phyloP scores from a whole-genome alignment of 1,139 yeast genomes.

The Candida buenavistaensis region DNA sequence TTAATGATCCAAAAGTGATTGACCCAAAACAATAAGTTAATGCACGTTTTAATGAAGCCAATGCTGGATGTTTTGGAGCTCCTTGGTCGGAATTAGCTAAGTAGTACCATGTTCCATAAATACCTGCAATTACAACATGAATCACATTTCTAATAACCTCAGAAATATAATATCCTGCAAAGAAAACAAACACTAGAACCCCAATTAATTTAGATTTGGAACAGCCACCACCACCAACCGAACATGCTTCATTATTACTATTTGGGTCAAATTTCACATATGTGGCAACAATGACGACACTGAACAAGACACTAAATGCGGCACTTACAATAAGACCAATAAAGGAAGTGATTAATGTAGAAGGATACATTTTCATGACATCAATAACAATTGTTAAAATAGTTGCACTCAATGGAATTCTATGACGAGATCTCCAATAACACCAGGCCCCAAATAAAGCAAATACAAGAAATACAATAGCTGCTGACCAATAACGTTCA shows the following conservation, averaged over 20 bases:
- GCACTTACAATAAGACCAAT: slow-evolving; percentile 67
- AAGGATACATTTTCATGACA: slow-evolving; percentile 71
- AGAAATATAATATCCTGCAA: slow-evolving; percentile 82
- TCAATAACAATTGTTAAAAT: slow-evolving; percentile 72
- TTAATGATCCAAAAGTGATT: slow-evolving; percentile 81
- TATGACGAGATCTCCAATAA: slow-evolving; percentile 69
- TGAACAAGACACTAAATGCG: slow-evolving; percentile 64
- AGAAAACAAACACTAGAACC: slow-evolving; percentile 64
- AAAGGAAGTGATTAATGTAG: slow-evolving; percentile 62
- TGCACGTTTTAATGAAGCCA: slow-evolving; percentile 80
- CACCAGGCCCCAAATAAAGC: slow-evolving; percentile 65
- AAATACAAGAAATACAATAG: slow-evolving; percentile 68
- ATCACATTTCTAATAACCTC: slow-evolving; percentile 85
- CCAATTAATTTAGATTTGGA: slow-evolving; percentile 70
- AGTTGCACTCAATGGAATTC: slow-evolving; percentile 75
- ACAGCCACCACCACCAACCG: slow-evolving; percentile 63
- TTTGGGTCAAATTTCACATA: slow-evolving; percentile 68
- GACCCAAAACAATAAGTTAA: slow-evolving; percentile 89
- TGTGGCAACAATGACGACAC: slow-evolving; percentile 68
- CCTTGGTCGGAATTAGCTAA: slow-evolving; percentile 77
- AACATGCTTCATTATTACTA: slow-evolving; percentile 34
- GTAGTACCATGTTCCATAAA: slow-evolving; percentile 91
- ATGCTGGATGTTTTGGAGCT: slow-evolving; percentile 76
- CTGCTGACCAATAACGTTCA: slow-evolving; percentile 70
- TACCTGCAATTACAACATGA: slow-evolving; percentile 82